Percentiles rank a stretch among this genome's conserved stretches.
Evolutionary conservation across 2,329 filamentous ascomycete genomes (phyloP).

Genomic region (Fusarium coicis): DNA sequence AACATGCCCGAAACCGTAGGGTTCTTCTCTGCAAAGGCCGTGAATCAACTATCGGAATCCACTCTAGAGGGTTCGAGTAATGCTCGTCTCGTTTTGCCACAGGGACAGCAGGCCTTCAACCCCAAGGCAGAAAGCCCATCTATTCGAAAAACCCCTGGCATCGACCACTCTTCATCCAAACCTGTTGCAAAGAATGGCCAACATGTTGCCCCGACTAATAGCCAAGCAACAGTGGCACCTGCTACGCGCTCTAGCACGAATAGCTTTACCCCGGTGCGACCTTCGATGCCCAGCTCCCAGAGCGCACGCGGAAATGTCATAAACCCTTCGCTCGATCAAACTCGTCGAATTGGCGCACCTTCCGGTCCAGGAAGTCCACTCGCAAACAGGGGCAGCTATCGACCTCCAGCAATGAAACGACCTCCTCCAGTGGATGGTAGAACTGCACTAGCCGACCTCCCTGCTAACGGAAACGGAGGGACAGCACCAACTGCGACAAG

Average conservation of each 20-base stretch:
- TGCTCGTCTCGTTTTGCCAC: conserved; percentile 54
- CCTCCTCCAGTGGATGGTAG: conserved; percentile 54
- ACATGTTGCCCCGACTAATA: conserved; percentile 59
- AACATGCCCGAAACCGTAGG: conserved; percentile 58
- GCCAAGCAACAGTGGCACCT: conserved; percentile 39
- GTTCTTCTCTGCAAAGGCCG: conserved; percentile 78
- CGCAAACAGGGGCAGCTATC: conserved; percentile 67
- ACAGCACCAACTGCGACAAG: conserved; percentile 36
- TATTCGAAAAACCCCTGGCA: conserved; percentile 86
- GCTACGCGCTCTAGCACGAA: conserved; percentile 37
- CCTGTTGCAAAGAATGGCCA: conserved; percentile 71
- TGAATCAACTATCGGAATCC: conserved; percentile 64
- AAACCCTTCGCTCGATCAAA: conserved; percentile 65
- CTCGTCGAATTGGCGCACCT: conserved; percentile 69
- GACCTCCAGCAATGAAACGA: conserved; percentile 68
- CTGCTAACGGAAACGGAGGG: conserved; percentile 54
- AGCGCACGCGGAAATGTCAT: conserved; percentile 54
- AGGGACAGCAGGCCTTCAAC: conserved; percentile 71
- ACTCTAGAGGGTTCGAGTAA: conserved; percentile 53
- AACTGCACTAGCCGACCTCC: conserved; percentile 62
- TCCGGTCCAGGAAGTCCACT: conserved; percentile 65
- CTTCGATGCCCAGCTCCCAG: conserved; percentile 42
- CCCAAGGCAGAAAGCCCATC: conserved; percentile 83
- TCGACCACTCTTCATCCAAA: conserved; percentile 82
- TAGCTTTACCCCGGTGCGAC: conserved; percentile 48